Conservation (phyloP, 2,329 filamentous ascomycete genomes). For the Fusarium stilboides region DNA sequence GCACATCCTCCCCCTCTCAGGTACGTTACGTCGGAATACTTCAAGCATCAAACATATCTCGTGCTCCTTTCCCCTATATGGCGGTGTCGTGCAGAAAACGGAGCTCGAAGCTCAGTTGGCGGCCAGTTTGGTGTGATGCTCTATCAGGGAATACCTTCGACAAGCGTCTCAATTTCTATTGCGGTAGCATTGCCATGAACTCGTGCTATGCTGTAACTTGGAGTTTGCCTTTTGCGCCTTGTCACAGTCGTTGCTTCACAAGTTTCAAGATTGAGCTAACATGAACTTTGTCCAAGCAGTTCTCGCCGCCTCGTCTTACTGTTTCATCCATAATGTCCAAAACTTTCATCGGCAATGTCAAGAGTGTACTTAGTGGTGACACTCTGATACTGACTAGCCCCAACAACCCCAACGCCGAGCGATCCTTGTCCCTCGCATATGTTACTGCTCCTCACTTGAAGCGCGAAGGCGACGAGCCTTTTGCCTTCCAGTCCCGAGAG, state of each 20-base stretch:
- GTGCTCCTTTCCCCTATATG: slow-evolving; percentile 17
- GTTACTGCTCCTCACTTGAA: slow-evolving; percentile 89
- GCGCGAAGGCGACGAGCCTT: slow-evolving; percentile 92
- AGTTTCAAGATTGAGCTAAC: slow-evolving; percentile 33
- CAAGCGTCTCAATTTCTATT: not conserved
- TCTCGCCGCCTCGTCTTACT: slow-evolving; percentile 42
- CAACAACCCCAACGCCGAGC: slow-evolving; percentile 86
- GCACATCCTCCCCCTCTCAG: slow-evolving; percentile 30
- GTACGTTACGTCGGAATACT: slow-evolving; percentile 44
- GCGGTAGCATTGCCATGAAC: not conserved
- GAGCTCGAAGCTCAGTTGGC: slow-evolving; percentile 32
- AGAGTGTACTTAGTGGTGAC: slow-evolving; percentile 94
- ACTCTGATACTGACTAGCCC: slow-evolving; percentile 87
- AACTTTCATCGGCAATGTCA: slow-evolving; percentile 81
- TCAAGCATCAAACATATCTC: slow-evolving; percentile 4
- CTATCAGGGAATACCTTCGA: not conserved
- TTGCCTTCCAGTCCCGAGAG: slow-evolving; percentile 95
- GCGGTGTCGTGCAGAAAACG: slow-evolving; percentile 39
- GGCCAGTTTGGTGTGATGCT: slow-evolving; percentile 12
- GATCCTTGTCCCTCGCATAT: slow-evolving; percentile 90
- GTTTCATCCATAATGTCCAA: slow-evolving; percentile 62
- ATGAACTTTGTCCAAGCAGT: slow-evolving; percentile 27
- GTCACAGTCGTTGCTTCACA: slow-evolving; percentile 1
- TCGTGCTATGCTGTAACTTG: not conserved
- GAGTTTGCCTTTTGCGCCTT: slow-evolving; percentile 6